Percentiles rank a stretch among this genome's conserved stretches.
Conservation (phyloP, 73 alveolate genomes). For the Effrenium voratum region DNA sequence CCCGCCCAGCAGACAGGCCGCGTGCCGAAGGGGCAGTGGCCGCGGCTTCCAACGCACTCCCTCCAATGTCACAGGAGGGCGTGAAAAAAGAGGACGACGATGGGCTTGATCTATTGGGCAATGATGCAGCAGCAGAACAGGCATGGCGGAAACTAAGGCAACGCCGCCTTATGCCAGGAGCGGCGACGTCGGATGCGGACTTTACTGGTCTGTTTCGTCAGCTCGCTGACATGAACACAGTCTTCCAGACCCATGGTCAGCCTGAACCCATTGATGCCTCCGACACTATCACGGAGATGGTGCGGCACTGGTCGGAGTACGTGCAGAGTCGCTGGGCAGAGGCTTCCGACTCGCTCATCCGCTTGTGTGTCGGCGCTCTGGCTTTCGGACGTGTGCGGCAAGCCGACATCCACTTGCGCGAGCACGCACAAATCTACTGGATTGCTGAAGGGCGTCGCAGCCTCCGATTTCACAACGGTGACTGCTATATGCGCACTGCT, state of each 20-base stretch:
- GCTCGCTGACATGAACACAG: no score
- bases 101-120: no score
- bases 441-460: not conserved
- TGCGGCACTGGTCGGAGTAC: not conserved
- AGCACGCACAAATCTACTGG: conserved; percentile 18
- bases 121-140: not conserved
- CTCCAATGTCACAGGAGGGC: no score
- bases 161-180: not conserved
- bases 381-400: not conserved
- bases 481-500: conserved; percentile 9
- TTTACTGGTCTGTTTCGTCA: no score
- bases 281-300: not conserved
- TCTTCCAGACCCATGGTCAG: no score
- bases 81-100: no score
- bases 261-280: not conserved
- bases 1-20: no score
- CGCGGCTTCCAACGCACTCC: no score
- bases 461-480: conserved; percentile 36
- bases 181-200: not conserved
- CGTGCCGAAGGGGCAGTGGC: no score
- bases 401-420: conserved; percentile 27
- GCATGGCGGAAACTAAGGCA: not conserved
- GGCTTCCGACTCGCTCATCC: not conserved
- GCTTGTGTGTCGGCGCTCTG: not conserved
- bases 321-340: not conserved